These are phyloP conservation scores for Leptosphaerulina australis DNA, from an alignment of 2,329 filamentous ascomycete genomes.

Conservation along the genomic window DNA sequence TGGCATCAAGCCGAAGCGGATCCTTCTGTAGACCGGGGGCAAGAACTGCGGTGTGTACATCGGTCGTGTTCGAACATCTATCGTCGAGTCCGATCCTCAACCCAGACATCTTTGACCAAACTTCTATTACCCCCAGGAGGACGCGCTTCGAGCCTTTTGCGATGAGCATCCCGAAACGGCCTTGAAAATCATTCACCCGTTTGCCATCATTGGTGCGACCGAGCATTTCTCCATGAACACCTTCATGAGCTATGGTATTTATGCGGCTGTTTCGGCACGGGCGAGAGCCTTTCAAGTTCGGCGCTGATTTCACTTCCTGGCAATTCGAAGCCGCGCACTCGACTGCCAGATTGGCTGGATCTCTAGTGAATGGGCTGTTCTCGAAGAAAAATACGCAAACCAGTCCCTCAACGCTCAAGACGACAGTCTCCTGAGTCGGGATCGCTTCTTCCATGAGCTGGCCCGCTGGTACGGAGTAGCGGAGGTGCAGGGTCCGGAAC, in stretches of 20 bases:
- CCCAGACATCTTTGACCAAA: slow-evolving; percentile 21
- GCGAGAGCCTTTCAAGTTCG: slow-evolving; percentile 12
- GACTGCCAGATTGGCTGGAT: slow-evolving; percentile 19
- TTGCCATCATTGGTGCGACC: slow-evolving; percentile 12
- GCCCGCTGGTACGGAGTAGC: slow-evolving; percentile 16
- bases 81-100: slow-evolving; percentile 23
- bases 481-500: neutral
- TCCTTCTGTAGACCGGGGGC: slow-evolving; percentile 22
- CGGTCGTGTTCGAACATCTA: slow-evolving; percentile 15
- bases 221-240: slow-evolving; percentile 20
- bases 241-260: slow-evolving; percentile 14
- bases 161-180: slow-evolving; percentile 7
- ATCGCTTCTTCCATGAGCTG: slow-evolving; percentile 21
- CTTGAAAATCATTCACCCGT: slow-evolving; percentile 18
- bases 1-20: slow-evolving; percentile 15
- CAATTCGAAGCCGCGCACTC: slow-evolving; percentile 15
- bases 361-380: slow-evolving; percentile 23
- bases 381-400: slow-evolving; percentile 16
- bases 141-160: slow-evolving; percentile 13
- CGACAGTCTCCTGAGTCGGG: slow-evolving; percentile 5
- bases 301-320: slow-evolving; percentile 13
- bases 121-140: slow-evolving; percentile 26
- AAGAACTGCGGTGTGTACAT: slow-evolving; percentile 23
- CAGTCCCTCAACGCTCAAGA: slow-evolving; percentile 17
- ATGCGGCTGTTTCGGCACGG: slow-evolving; percentile 20